Base-by-base conservation (phyloP, 495 filamentous ascomycete genomes). In the Darksidea phi region DNA sequence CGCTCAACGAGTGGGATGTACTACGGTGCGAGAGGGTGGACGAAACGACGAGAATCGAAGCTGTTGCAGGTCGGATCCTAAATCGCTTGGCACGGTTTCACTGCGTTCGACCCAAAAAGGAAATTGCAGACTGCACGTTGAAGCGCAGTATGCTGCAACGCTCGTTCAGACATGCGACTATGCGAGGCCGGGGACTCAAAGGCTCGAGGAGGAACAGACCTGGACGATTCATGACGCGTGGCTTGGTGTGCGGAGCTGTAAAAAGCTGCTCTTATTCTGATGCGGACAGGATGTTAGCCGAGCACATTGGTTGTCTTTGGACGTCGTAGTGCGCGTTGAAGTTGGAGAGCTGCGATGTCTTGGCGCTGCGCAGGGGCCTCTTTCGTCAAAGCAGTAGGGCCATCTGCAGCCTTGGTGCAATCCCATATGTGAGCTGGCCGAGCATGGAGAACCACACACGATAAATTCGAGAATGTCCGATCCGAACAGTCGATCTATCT, bases 181-280 rank as follows among this genome's bases (percentile, higher is more conserved):
- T 54, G 24, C 36, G 21, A 38, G 37, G 25, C 38, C 34, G 41
- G 43, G 28, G 43, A 32, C 46, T 60, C 47, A 48, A 48, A 53
- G 45, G 48, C 26, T 61, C 25, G 54, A 32, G 47, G 64, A 43
- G 28, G 28, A 50, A 67, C 64, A 28, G 45, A 67, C 64, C 64
- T 63, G 64, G 42, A 51, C 59, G 64, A 56, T 67, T 63, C 64
- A 67, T 67, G 43, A 28, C 48, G 26, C 49, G 52, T 41, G 46
- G 15, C 48, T 24, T 32, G 28, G 63, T 34, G 54, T 48, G 42
- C 25, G 25, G 46, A 52, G 13, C 25, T 50, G 25, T 1, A 23
- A 1, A 20, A 20, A 41, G 25, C 18, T 38, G 36, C 21, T 42
- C 36, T 23, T 54, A 21, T 32, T 41, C 49, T 12, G 24, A 17